Base-by-base conservation (phyloP, 345 rosid genomes). In the Populus tremula region DNA sequence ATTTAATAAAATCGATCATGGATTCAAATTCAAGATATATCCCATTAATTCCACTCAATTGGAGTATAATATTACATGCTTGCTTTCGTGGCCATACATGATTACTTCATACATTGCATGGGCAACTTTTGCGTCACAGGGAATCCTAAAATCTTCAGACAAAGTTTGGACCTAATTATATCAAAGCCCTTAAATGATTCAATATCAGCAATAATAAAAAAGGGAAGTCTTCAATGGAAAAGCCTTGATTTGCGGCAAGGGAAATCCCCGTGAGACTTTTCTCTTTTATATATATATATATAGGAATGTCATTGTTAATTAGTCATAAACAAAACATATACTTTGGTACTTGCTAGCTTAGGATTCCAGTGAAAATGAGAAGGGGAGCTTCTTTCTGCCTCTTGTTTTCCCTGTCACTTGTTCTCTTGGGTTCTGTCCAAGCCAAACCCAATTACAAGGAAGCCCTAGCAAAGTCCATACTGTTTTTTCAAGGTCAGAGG, bases 401-500 rank as follows among this genome's bases (percentile, higher is more conserved):
- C 18, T 43, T 80, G 69, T 18, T 86, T 66, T 73, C 77, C 53
- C 75, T 78, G 76, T 79, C 78, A 47, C 29, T 82, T 25, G 36
- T 76, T 43, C 70, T 83, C 47, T 53, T 78, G 31, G 68, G 76
- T 43, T 80, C 35, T 65, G 91, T 38, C 66, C 78, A 82, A n/a
- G 87, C 87, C 50, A 92, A 83, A 69, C 98, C 94, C 14, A 86
- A 91, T 81, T 94, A 94, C 84, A 86, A 56, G 70, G 97, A 94
- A 21, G 98, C 98, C 4, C 83, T 94, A 6, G 85, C 89, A 25
- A 94, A 91, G 82, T 93, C 98, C 67, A 72, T 94, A 12, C 62
- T 94, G 73, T 94, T 94, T 86, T 94, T 94, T 75, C 91, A 94
- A 79, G 98, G 93, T 8, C 98, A 94, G 88, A 85, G 97, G 73